Evolutionary conservation across 2,329 filamentous ascomycete species (phyloP).

Genomic region (Penicillium sp.): DNA sequence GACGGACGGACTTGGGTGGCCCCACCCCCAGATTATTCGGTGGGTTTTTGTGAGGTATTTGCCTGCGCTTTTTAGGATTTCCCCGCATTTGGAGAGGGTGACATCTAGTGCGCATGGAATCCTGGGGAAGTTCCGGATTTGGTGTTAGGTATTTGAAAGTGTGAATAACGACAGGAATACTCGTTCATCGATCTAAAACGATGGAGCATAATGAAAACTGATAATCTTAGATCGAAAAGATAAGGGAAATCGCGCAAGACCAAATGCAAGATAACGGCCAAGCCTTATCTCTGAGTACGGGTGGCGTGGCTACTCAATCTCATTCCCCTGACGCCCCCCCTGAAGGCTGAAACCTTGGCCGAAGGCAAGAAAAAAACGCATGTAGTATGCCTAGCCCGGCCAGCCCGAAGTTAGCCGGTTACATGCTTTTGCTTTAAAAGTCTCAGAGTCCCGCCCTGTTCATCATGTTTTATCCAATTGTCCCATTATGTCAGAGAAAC

Average conservation of each 20-base stretch:
- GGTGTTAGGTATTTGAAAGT: neutral
- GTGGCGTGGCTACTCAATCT: neutral
- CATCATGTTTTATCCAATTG: neutral
- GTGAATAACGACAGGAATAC: neutral
- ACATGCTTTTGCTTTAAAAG: neutral
- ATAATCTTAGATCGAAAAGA: neutral
- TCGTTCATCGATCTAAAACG: neutral
- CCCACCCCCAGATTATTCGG: neutral
- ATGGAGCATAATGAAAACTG: neutral
- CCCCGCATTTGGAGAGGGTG: neutral
- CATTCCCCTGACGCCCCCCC: neutral
- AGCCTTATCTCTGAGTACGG: neutral
- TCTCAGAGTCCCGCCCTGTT: neutral
- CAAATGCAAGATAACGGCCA: neutral
- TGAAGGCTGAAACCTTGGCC: neutral
- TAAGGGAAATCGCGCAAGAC: neutral
- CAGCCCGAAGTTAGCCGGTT: neutral
- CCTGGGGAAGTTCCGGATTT: neutral
- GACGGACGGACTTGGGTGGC: neutral
- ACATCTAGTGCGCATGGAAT: neutral
- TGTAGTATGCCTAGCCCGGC: neutral
- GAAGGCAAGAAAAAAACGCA: neutral
- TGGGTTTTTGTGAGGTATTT: neutral
- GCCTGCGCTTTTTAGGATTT: neutral
- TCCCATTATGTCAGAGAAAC: neutral